These are phyloP conservation scores for Sabuloglossum arenarium DNA, from an alignment of 495 filamentous ascomycete genomes.

Conservation along the genomic window DNA sequence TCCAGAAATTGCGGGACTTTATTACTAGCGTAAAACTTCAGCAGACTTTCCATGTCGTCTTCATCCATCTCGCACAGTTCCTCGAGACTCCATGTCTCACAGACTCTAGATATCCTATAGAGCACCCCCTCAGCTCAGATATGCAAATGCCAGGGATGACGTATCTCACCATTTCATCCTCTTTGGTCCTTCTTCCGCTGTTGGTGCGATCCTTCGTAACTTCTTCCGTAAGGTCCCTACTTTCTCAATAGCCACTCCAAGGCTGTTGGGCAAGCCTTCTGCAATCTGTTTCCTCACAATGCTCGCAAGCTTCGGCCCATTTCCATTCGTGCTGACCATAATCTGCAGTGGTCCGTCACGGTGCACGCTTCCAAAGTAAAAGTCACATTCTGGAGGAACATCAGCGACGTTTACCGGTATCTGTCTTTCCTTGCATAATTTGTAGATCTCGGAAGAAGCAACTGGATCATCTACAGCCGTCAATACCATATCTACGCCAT, in stretches of 20 bases:
- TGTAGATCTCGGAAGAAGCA: conserved; percentile 73
- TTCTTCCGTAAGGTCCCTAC: conserved; percentile 63
- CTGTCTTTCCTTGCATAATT: conserved; percentile 62
- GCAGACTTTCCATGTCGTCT: conserved; percentile 57
- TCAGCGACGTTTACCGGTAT: conserved; percentile 93
- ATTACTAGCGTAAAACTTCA: conserved; percentile 41
- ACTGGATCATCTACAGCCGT: conserved; percentile 83
- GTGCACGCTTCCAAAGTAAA: conserved; percentile 92
- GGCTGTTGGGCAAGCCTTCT: conserved; percentile 45
- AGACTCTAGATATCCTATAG: conserved; percentile 67
- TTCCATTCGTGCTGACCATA: conserved; percentile 97
- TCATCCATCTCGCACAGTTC: conserved; percentile 74
- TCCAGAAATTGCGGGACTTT: conserved; percentile 17
- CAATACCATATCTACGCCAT: conserved; percentile 65
- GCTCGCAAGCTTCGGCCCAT: conserved; percentile 79
- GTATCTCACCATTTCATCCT: conserved; percentile 66
- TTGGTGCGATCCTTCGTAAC: conserved; percentile 56
- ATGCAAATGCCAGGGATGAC: neutral
- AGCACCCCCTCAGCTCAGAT: neutral
- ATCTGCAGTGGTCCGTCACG: conserved; percentile 89
- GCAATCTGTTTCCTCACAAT: conserved; percentile 73
- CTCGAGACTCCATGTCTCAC: conserved; percentile 68
- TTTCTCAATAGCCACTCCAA: conserved; percentile 63
- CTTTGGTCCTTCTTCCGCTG: conserved; percentile 52
- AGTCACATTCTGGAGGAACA: conserved; percentile 91